Evolutionary conservation across 257 asterid genomes (phyloP), one percentile per base, ranked within the genome.

Genomic region (Voacanga thouarsii): DNA sequence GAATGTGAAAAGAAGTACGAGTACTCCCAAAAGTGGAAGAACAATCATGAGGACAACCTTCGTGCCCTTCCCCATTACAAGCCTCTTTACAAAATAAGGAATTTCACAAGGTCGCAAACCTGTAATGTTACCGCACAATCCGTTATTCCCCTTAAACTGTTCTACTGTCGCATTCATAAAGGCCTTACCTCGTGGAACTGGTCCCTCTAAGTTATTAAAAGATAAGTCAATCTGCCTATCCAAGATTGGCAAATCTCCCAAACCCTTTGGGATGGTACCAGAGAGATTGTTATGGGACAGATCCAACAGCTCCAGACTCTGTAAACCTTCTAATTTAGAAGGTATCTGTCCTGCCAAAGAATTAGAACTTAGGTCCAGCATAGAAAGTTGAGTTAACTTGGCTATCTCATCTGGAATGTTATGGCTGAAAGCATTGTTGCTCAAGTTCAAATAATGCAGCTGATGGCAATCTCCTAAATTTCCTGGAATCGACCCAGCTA

Each of bases 251-350:
- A 80, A 53, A 30, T 73, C 63, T 12, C 47, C 71, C 72, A 82
- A 75, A 39, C 76, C 64, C 21, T 78, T 68, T 0, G 89, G 89
- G 16, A 86, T 77, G 10, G 74, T 26, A 28, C 88, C 90, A 14
- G 80, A 75, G n/a, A 87, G 37, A 49, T 79, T 63, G 73, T 87
- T 87, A 9, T 74, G 87, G 26, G 88, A 87, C n/a, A 87, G 82
- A 18, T 80, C 74, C 79, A 81, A 43, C 9, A 0, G 43, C 71
- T 79, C 82, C 45, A 84, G 33, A 51, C 65, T 59, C 1, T 15
- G 30, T 65, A 37, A 6, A 43, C 45, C 7, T 74, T 78, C 14
- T 80, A 12, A 12, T 64, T 51, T 69, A 21, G 18, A 41, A 5
- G 88, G 88, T 43, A 87, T 87, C 43, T 65, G 71, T 7, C 89